phyloP scores from a whole-genome alignment of 306 rosid genomes.

The Morella rubra region DNA sequence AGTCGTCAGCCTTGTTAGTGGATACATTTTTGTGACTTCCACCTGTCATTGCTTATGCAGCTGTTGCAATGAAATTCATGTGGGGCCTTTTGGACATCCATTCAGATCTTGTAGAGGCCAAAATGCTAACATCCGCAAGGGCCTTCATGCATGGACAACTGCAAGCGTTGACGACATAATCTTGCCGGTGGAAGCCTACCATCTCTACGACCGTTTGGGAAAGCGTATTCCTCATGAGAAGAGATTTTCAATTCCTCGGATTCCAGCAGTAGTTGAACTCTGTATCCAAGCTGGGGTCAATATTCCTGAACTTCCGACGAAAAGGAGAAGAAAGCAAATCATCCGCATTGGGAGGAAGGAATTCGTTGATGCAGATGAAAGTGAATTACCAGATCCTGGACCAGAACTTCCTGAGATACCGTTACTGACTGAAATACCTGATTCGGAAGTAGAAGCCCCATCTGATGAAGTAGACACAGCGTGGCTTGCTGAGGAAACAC shows the following conservation, averaged over 20 bases:
- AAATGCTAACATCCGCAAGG: conserved; percentile 55
- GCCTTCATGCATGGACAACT: conserved; percentile 75
- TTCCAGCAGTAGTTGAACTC: conserved; percentile 91
- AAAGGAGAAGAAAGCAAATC: conserved; percentile 91
- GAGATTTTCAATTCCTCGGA: conserved; percentile 74
- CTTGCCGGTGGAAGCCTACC: conserved; percentile 75
- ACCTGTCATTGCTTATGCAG: conserved; percentile 44
- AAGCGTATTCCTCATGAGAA: conserved; percentile 67
- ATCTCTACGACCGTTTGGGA: conserved; percentile 79
- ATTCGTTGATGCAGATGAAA: conserved; percentile 86
- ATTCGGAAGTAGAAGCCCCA: conserved; percentile 56
- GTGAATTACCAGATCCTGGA: conserved; percentile 68
- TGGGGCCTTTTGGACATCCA: conserved; percentile 94
- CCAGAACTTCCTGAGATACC: conserved; percentile 46
- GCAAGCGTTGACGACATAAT: conserved; percentile 76
- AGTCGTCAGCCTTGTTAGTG: neutral
- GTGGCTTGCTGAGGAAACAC: conserved; percentile 71
- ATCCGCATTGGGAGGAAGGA: conserved; percentile 73
- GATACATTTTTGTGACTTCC: conserved; percentile 16
- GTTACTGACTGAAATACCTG: conserved; percentile 59
- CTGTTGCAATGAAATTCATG: conserved; percentile 88
- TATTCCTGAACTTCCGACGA: conserved; percentile 64
- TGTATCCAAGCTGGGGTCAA: conserved; percentile 95
- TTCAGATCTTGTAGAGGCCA: conserved; percentile 83
- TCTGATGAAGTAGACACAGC: conserved; percentile 41